A percentile compares a stretch with the other conserved stretches of the same genome.
Evolutionary conservation across 768 basidiomycete genomes (phyloP).

Genomic region (Leccinum pellstonianum): DNA sequence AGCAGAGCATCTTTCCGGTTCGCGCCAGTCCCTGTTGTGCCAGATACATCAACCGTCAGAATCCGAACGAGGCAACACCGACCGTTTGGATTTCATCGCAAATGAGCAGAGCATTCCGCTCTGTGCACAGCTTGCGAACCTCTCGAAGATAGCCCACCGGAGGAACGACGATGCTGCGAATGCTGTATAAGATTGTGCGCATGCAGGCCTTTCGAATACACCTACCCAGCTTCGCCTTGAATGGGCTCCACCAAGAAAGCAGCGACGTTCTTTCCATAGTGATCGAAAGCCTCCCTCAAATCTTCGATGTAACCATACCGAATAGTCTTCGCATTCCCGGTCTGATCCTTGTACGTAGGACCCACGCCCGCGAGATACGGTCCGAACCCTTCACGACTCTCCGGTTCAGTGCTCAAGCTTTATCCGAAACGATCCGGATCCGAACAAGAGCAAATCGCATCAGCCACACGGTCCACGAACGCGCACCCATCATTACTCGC

Average conservation of each 20-base stretch:
- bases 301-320: conserved; percentile 84
- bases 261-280: conserved; percentile 80
- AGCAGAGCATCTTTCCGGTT: conserved; percentile 92
- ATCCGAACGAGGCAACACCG: conserved; percentile 12
- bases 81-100: conserved; percentile 99
- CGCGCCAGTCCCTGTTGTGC: conserved; percentile 73
- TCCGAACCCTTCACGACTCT: conserved; percentile 83
- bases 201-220: conserved; percentile 5
- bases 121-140: conserved; percentile 81
- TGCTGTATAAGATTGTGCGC: background rate
- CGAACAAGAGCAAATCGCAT: background rate
- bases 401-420: conserved; percentile 95
- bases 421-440: conserved; percentile 10
- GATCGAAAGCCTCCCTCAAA: conserved; percentile 74
- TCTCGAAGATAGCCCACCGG: conserved; percentile 79
- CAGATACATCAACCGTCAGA: conserved; percentile 5
- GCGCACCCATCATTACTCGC: conserved; percentile 35
- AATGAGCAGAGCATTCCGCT: conserved; percentile 92
- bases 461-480: background rate
- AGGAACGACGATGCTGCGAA: conserved; percentile 83
- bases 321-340: conserved; percentile 54
- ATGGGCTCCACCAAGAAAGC: conserved; percentile 98
- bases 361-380: conserved; percentile 88
- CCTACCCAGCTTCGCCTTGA: conserved; percentile 97
- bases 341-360: conserved; percentile 62